Base-by-base conservation (phyloP, 345 rosid genomes). In the Bruguiera parviflora region DNA sequence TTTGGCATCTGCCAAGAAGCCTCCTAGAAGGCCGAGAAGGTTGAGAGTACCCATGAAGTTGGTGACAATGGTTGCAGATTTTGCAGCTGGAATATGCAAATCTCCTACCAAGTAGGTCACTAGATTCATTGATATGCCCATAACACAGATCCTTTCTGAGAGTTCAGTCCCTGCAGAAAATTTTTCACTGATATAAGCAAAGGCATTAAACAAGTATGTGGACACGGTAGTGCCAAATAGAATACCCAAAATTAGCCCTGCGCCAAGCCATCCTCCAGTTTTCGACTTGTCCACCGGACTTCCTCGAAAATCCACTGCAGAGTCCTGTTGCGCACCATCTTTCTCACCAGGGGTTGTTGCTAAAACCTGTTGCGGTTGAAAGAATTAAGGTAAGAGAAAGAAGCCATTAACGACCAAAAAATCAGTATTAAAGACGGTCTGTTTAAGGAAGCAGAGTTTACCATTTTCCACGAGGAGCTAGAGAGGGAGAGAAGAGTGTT, bases 41-140 rank as follows among this genome's bases (percentile, higher is more conserved):
- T 89, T 88, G 71, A 91, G 96, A 37, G 97, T 86, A 39, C 98
- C 98, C 89, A 94, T 76, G 88, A 91, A 94, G 74, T 91, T 89
- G 72, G 96, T 94, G 16, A 88, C 91, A 27, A 89, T 79, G 63
- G 81, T 91, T 24, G 97, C 96, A 24, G 98, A 91, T 81, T 86
- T 83, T 3, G 98, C 87, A 2, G 95, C 80, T 66, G 95, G 37
- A 64, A 94, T 75, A 73, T 94, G 97, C 86, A 94, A 37, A 72
- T 82, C 85, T 46, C 87, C 90, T 8, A 88, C 96, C 60, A 94
- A 76, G 77, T 94, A 94, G 5, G 96, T 89, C 72, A 94, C 95
- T 32, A 94, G 74, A 61, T 94, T 94, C 96, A 90, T 89, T 5
- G 98, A 84, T 64, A 92, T 90, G 5, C 98, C 98, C 89, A 92